Evolutionary conservation across 768 basidiomycete genomes (phyloP).

Genomic region (Suillus occidentalis): DNA sequence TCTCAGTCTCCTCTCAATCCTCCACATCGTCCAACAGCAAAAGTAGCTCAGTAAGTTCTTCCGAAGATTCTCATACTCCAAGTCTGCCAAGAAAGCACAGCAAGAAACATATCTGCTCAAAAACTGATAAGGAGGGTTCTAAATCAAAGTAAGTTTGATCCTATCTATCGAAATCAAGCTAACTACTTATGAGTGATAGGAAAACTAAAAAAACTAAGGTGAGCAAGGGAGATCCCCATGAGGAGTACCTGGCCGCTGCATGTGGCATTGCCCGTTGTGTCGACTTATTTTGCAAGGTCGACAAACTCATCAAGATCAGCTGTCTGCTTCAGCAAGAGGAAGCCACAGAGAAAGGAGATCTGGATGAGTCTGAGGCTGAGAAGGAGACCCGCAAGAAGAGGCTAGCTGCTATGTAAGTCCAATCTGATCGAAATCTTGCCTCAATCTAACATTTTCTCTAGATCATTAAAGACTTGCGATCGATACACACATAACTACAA

Average conservation of each 20-base stretch:
- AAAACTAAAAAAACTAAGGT: no score
- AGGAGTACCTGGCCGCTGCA: constrained; percentile 2
- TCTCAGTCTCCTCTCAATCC: no score
- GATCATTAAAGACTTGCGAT: no score
- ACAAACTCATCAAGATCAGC: constrained; percentile 4
- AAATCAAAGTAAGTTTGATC: background rate
- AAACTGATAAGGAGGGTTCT: no score
- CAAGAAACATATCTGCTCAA: no score
- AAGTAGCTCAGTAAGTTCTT: no score
- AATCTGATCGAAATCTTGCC: no score
- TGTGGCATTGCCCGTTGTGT: background rate
- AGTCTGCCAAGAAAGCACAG: background rate
- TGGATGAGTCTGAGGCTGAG: background rate
- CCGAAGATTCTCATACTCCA: background rate
- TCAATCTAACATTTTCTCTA: no score
- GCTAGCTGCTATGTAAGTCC: background rate
- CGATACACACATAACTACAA: no score
- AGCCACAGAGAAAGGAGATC: background rate
- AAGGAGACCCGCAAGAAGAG: background rate
- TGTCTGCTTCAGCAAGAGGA: background rate
- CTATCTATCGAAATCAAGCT: background rate
- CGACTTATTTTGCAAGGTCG: background rate
- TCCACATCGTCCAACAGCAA: no score
- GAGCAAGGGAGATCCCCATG: background rate
- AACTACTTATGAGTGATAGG: no score